Base-by-base conservation (phyloP, 2,329 filamentous ascomycete genomes). In the Cadophora sp. region DNA sequence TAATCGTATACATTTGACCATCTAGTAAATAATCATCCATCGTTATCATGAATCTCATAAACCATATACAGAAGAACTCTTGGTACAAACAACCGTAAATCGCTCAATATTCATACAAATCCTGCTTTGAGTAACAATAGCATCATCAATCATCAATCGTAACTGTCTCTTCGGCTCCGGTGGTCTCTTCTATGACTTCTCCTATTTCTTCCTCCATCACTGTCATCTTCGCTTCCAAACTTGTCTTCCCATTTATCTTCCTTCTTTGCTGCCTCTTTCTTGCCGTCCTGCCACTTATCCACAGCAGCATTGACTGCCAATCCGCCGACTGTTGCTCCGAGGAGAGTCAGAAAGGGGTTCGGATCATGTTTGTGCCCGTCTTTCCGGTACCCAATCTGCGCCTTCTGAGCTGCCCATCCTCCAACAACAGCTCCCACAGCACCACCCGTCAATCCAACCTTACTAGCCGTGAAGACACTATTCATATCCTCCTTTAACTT, bases 311-410 rank as follows among this genome's bases (percentile, higher is more conserved):
- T 72, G 18, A 63, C 71, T 1, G 68, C 70, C 58, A 76, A 53
- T 1, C 73, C 74, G 7, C 74, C 74, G 13, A 69, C 73, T 3
- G 73, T 71, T 14, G 74, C 74, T 4, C 73, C 74, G 16, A 76
- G 47, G 11, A 75, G 45, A 4, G 72, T 76, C 59, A 71, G 24
- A n/a, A 74, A 13, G 4, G 58, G 47, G 53, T 71, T 70, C 4
- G 66, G 53, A 16, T 65, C 65, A 30, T 63, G 24, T 14, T 61
- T 66, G 53, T 66, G 41, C 30, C 48, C 61, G 24, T 71, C 66
- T 59, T 62, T 69, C 59, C 63, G 66, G 45, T 62, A 70, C 18
- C 70, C 65, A 55, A 67, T 43, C 41, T 72, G 70, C 8, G 71
- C 73, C 47, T 75, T 73, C 2, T 71, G 69, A 7, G 71, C 65